These are phyloP conservation scores for Neurospora sp. DNA, from an alignment of 495 filamentous ascomycete species.

Conservation along the genomic window DNA sequence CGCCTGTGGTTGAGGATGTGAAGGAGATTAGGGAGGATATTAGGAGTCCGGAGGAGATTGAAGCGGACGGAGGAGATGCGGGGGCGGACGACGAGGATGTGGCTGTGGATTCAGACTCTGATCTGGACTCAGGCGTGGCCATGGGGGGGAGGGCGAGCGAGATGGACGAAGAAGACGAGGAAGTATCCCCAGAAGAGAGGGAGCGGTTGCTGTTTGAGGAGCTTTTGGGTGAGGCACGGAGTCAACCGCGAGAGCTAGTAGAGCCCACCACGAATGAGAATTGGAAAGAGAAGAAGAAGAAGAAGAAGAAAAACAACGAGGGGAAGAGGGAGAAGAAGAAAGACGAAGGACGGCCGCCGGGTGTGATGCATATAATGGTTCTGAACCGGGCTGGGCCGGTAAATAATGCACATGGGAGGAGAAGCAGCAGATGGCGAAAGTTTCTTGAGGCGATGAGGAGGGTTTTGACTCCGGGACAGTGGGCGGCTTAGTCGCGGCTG, in stretches of 20 bases:
- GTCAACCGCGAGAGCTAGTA: background rate
- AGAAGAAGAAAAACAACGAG: background rate
- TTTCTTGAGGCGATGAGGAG: background rate
- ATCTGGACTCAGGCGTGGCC: background rate
- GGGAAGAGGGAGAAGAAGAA: background rate
- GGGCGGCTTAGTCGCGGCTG: background rate
- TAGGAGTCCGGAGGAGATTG: background rate
- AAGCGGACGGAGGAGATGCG: background rate
- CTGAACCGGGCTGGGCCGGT: background rate
- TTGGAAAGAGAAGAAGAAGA: background rate
- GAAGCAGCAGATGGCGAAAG: background rate
- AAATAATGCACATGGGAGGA: background rate
- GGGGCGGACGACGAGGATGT: background rate
- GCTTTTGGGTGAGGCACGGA: background rate
- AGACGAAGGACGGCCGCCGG: no score
- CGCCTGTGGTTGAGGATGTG: background rate
- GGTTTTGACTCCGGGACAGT: background rate
- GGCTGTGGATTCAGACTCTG: background rate
- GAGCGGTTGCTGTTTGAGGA: background rate
- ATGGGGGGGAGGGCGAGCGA: background rate
- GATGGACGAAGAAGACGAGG: background rate
- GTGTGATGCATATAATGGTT: background rate
- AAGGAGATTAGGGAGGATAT: background rate
- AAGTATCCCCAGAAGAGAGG: background rate
- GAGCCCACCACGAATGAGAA: background rate